A percentile compares a stretch with the other conserved stretches of the same genome.
Evolutionary conservation across 345 rosid genomes (phyloP).

Genomic region (Euphorbia lathyris): DNA sequence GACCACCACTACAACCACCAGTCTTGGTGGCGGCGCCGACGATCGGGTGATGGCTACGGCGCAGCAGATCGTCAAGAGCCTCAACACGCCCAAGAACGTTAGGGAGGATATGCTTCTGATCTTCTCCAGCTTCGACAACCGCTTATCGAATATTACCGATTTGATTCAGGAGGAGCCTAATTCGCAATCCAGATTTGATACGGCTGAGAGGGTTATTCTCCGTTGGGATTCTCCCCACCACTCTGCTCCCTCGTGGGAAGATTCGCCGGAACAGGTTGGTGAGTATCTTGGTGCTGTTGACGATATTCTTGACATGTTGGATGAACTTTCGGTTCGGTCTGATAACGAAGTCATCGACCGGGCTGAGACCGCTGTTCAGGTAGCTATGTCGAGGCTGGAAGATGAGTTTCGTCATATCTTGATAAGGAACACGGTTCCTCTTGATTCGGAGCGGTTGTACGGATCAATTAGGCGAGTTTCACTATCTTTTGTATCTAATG

Average conservation of each 20-base stretch:
- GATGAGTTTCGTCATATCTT: slow-evolving; percentile 84
- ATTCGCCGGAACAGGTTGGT: slow-evolving; percentile 56
- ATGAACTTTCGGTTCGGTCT: slow-evolving; percentile 42
- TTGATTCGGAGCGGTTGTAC: slow-evolving; percentile 66
- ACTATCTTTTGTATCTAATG: slow-evolving; percentile 50
- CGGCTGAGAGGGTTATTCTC: slow-evolving; percentile 67
- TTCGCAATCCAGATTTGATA: slow-evolving; percentile 42
- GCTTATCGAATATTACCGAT: slow-evolving; percentile 79
- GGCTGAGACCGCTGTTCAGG: slow-evolving; percentile 77
- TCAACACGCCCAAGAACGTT: slow-evolving; percentile 84
- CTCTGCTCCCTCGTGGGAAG: slow-evolving; percentile 52
- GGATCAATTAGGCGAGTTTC: slow-evolving; percentile 84
- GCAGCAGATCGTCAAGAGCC: slow-evolving; percentile 92
- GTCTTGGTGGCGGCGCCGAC: slow-evolving; percentile 38
- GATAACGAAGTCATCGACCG: slow-evolving; percentile 62
- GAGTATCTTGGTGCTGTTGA: slow-evolving; percentile 77
- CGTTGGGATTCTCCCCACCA: slow-evolving; percentile 49
- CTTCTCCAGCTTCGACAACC: slow-evolving; percentile 92
- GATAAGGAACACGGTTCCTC: slow-evolving; percentile 74
- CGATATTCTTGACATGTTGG: slow-evolving; percentile 58
- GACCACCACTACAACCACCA: slow-evolving; percentile 28
- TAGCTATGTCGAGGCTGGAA: slow-evolving; percentile 88
- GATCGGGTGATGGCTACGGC: slow-evolving; percentile 98
- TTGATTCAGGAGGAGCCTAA: slow-evolving; percentile 45
- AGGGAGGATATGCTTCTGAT: slow-evolving; percentile 93